Conservation (phyloP, 345 rosid genomes). For the Turnera subulata region DNA sequence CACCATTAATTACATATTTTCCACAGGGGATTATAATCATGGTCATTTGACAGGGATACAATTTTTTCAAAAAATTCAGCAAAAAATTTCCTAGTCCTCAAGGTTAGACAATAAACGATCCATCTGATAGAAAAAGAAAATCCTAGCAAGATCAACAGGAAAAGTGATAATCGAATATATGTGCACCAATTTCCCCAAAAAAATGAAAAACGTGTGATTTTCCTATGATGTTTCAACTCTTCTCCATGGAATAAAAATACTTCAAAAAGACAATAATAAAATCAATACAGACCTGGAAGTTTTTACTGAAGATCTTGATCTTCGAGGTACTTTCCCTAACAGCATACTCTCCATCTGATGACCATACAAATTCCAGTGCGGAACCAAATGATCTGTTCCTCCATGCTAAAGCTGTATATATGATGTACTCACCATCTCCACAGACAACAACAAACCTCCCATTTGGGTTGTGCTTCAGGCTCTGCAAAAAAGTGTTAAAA, state of each 20-base stretch:
- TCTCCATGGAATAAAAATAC: no score
- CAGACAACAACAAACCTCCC: constrained; percentile 98
- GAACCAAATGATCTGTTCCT: constrained; percentile 99
- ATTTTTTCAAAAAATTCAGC: no score
- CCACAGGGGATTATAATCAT: neutral
- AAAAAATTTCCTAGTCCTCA: neutral
- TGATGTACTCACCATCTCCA: constrained; percentile 98
- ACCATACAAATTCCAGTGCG: constrained; percentile 95
- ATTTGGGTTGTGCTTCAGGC: constrained; percentile 95
- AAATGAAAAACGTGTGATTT: no score
- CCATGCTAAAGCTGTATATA: constrained; percentile 99
- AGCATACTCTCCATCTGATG: constrained; percentile 97
- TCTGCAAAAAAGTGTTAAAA: constrained; percentile 38
- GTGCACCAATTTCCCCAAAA: no score
- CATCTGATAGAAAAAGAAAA: no score
- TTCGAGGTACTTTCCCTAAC: constrained; percentile 94
- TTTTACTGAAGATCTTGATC: constrained; percentile 88
- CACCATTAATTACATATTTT: constrained; percentile 23
- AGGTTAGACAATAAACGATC: no score
- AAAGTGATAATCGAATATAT: no score
- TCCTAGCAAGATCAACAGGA: no score
- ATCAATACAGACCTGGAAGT: constrained; percentile 68
- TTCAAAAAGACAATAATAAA: neutral
- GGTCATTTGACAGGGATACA: neutral
- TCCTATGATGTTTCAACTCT: no score